Percentiles rank a stretch among this genome's conserved stretches.
These are phyloP conservation scores for Hyphopichia burtonii DNA, from an alignment of 1,139 yeast genomes.

Conservation along the genomic window DNA sequence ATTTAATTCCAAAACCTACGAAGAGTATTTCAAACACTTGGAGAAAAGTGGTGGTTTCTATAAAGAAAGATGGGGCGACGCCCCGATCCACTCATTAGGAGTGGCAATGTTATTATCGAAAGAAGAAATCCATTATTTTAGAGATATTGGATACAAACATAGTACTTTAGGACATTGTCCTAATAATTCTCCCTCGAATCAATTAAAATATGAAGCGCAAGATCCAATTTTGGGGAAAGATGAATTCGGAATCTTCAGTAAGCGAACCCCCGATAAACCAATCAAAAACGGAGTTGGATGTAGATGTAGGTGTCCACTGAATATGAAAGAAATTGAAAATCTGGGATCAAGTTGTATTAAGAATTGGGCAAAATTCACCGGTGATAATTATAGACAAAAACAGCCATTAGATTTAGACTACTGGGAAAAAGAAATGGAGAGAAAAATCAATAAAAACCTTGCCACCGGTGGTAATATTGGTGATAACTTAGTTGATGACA, in stretches of 20 bases:
- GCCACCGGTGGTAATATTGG: conserved; percentile 30
- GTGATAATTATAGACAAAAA: conserved; percentile 28
- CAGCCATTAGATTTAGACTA: conserved; percentile 31
- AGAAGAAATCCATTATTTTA: conserved; percentile 76
- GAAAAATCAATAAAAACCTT: conserved; percentile 22
- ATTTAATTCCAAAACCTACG: conserved; percentile 63
- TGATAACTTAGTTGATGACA: conserved; percentile 11
- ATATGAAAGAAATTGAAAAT: conserved; percentile 53
- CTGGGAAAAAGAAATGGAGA: conserved; percentile 30
- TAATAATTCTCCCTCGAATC: conserved; percentile 50
- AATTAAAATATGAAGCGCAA: conserved; percentile 42
- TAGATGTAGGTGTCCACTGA: conserved; percentile 74
- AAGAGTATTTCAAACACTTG: conserved; percentile 61
- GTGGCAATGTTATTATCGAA: conserved; percentile 68
- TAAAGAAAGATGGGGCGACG: conserved; percentile 94
- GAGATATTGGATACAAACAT: conserved; percentile 88
- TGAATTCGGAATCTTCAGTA: conserved; percentile 19
- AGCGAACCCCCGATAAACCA: conserved; percentile 42
- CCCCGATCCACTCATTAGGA: conserved; percentile 86
- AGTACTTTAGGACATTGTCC: conserved; percentile 85
- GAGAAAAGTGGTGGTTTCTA: conserved; percentile 80
- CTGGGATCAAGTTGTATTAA: conserved; percentile 52
- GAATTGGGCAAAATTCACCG: conserved; percentile 51
- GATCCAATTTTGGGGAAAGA: conserved; percentile 11
- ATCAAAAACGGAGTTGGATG: conserved; percentile 70